Evolutionary conservation across 2,329 filamentous ascomycete genomes (phyloP), one percentile per base, ranked within the genome.

Genomic region (Colletotrichum phormii): DNA sequence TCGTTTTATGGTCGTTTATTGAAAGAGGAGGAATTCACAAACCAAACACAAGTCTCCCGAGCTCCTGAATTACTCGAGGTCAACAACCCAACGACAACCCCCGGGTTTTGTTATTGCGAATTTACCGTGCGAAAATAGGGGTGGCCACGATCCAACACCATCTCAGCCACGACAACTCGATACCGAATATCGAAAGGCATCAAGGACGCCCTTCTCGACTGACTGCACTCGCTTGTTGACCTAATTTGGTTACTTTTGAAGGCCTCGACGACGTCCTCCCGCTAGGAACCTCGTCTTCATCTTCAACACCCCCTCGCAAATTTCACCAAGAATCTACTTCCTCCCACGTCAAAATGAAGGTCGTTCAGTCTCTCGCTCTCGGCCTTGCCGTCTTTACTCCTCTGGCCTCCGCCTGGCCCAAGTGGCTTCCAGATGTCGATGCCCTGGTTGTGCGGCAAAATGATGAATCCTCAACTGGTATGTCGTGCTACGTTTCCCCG

Each of bases 371-470:
- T 59, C 75, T 79, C 71, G 75, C 75, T 73, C 65, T 75, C 46
- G 70, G 54, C 72, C 67, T 75, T 58, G 74, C 74, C 26, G 75
- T 67, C 67, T 70, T 72, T 55, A 67, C 72, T 22, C 84, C 86
- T 18, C 75, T 89, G 26, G 85, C 85, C n/a, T 84, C 87, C 66
- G 89, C 86, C 69, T 91, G 89, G 89, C 86, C 89, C 24, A 81
- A 80, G 74, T 90, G 87, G 86, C 81, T 91, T 49, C 89, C 89
- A 22, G 84, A 88, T 13, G 60, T 86, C 46, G 86, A 90, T 75
- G 78, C 86, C 15, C 78, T 92, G 46, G 81, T 91, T 53, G 88
- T 88, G 62, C 85, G 88, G 72, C 83, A 84, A 74, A 83, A 87
- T 74, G 80, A 82, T 57, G 79, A 75, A 75, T 75, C 66, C 35